Base-by-base conservation (phyloP, 306 rosid species). In the Carpinus viminea region DNA sequence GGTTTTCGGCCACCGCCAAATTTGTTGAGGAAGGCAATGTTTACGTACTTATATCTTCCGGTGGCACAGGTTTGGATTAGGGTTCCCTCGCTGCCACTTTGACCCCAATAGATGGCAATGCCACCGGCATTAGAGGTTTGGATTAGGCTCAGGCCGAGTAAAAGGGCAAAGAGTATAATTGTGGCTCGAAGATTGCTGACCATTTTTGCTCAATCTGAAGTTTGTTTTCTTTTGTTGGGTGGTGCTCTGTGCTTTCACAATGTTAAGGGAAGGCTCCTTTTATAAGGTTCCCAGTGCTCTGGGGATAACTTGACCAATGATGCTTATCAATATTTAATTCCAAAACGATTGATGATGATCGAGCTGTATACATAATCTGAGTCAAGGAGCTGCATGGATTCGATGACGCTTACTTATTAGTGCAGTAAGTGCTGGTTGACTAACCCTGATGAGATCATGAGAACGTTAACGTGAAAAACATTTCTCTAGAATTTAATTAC, bases 81-180 rank as follows among this genome's bases (percentile, higher is more conserved):
- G 20, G 80, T 88, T 8, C 91, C 89, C 60, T 90, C 95, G 4
- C 52, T 28, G 8, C 68, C 73, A 17, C 70, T 55, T 79, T 87
- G 91, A 45, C 92, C 91, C 93, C 96, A 91, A 46, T 91, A 91
- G 59, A 85, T 73, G 7, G 90, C 88, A 15, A 88, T 85, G 47
- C 74, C 70, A 5, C 78, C 80, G 0, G 81, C 86, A 2, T 77
- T 9, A 70, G 84, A 79, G 56, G 65, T 36, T 20, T 61, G 20
- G 79, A 73, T 43, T 0, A 73, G 64, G 56, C 71, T 13, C 1
- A 79, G 36, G 8, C 46, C 36, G 20, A 68, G 16, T 13, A 86
- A 62, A 46, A 61, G 31, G 54, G 76, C 21, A 4, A 87, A 69
- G 59, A 77, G 62, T 48, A 78, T 41, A 62, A 75, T 13, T n/a